Base-by-base conservation (phyloP, 306 rosid species). In the Pyrus communis region DNA sequence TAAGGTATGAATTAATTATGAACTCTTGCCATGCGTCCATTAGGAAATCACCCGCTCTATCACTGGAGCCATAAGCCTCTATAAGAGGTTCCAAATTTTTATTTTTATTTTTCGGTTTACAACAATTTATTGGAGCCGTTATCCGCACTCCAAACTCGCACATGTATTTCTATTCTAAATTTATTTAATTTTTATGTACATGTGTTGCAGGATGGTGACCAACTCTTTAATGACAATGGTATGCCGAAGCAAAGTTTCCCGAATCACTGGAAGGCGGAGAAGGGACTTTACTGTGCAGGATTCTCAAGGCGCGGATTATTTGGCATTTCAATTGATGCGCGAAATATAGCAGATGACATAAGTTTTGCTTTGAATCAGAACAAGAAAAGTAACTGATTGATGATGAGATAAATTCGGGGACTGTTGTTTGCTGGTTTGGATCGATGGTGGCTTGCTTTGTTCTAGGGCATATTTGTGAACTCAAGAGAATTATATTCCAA, bases 191-290 rank as follows among this genome's bases (percentile, higher is more conserved):
- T 43, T 43, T 43, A 10, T 43, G 9, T 52, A 52, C n/a, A 1
- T 54, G 59, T 4, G 10, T 22, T 70, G 54, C 40, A 89, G 94
- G 97, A 87, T 73, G 87, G 84, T 3, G 70, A 81, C 17, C 27
- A 61, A 0, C 38, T 88, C 2, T 86, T 91, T 79, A 86, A 86
- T 58, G 92, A 82, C 28, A 13, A 80, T 51, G 97, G 94, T 73
- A 72, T 89, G 86, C 97, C 97, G 1, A 89, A 81, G 38, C 42
- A 55, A 67, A 42, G 67, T 25, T 75, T n/a, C 33, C 94, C 94
- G 76, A 66, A 86, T 77, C 87, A 85, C 12, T 89, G 92, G 90
- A 89, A 77, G 77, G 92, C 89, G 65, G 71, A 79, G 7, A 82
- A 77, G 40, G 84, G 84, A 6, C 51, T 88, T 1, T 91, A 86